Evolutionary conservation across 176 grass and related monocot species (phyloP).

Genomic region (Echinochloa phyllopogon): DNA sequence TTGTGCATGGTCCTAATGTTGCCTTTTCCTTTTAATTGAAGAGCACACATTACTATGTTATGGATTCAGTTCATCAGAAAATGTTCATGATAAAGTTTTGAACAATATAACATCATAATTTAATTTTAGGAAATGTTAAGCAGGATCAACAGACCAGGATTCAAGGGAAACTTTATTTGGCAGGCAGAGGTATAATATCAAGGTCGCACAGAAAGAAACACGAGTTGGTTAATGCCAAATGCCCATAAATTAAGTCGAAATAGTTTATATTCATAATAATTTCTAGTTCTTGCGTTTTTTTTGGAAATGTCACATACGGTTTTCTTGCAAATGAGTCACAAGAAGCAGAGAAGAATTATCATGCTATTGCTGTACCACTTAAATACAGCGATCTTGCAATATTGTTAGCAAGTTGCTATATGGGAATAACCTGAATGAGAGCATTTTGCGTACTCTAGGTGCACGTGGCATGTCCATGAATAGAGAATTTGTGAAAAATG

Average conservation of each 20-base stretch:
- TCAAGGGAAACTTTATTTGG: not conserved
- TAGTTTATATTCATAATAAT: conserved; percentile 1
- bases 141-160: conserved; percentile 22
- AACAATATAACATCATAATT: not conserved
- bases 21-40: not conserved
- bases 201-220: conserved; percentile 28
- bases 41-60: not conserved
- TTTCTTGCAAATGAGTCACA: not conserved
- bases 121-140: not conserved
- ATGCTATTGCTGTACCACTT: conserved; percentile 24
- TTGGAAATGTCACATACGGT: not conserved
- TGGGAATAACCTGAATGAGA: conserved; percentile 88
- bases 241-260: conserved; percentile 5
- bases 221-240: not conserved
- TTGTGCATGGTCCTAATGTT: conserved; percentile 4
- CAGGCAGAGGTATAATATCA: not conserved
- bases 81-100: not conserved
- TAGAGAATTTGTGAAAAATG: conserved; percentile 96
- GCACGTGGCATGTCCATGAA: conserved; percentile 99
- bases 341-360: not conserved
- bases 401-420: conserved; percentile 18
- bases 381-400: conserved; percentile 10
- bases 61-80: conserved; percentile 6
- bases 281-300: conserved; percentile 8
- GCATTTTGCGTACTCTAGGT: conserved; percentile 92